A percentile compares a stretch with the other conserved stretches of the same genome.
Conservation (phyloP, 345 rosid species). For the Erodium maritimum region DNA sequence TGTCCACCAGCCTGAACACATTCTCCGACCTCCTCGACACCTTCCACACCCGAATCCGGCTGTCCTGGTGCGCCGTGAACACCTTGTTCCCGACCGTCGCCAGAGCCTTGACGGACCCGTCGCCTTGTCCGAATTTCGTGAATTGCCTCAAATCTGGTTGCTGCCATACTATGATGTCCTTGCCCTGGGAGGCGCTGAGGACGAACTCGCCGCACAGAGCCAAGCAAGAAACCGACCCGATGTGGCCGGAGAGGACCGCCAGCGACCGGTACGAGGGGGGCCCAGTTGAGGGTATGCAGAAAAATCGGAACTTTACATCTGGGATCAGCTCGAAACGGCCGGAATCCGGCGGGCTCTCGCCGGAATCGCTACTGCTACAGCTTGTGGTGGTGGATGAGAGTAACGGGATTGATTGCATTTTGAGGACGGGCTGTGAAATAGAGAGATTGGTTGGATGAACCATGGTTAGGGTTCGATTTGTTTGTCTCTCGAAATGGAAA, state of each 20-base stretch:
- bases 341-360: slow-evolving; percentile 36
- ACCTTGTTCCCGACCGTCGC: slow-evolving; percentile 52
- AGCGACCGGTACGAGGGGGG: slow-evolving; percentile 33
- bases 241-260: slow-evolving; percentile 71
- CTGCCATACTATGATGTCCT: slow-evolving; percentile 95
- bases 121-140: slow-evolving; percentile 86
- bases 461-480: background rate
- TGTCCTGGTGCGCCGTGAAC: slow-evolving; percentile 89
- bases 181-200: slow-evolving; percentile 85
- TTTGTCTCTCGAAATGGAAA: background rate
- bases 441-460: slow-evolving; percentile 7
- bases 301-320: slow-evolving; percentile 11
- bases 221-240: slow-evolving; percentile 77
- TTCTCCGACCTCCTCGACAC: slow-evolving; percentile 59
- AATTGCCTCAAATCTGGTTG: slow-evolving; percentile 85
- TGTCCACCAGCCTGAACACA: slow-evolving; percentile 57
- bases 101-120: slow-evolving; percentile 78
- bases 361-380: slow-evolving; percentile 32
- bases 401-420: slow-evolving; percentile 32
- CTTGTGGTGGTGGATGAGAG: slow-evolving; percentile 28
- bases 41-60: slow-evolving; percentile 83
- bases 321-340: slow-evolving; percentile 24
- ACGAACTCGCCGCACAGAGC: slow-evolving; percentile 86
- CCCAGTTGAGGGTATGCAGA: slow-evolving; percentile 24
- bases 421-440: slow-evolving; percentile 17